Evolutionary conservation across 2,329 filamentous ascomycete species (phyloP), one percentile per base, ranked within the genome.

Genomic region (Aureobasidium namibiae): DNA sequence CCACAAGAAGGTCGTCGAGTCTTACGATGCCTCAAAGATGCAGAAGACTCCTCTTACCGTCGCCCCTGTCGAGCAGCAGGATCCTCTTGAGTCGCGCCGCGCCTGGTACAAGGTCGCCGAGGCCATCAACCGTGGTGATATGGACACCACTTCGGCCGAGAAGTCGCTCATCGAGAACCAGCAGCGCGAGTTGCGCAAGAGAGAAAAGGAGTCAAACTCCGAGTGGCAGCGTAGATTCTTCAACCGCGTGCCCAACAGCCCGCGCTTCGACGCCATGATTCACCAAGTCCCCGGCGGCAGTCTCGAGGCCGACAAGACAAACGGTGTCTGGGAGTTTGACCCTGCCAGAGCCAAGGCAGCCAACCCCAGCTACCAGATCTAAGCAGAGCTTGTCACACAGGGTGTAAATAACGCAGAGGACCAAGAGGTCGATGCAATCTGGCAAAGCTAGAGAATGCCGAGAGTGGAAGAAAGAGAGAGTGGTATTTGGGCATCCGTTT

Each of bases 91-190:
- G 76, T 90, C 89, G 14, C 85, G 92, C 48, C 84, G 89, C 60
- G 92, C 92, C 3, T 97, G 92, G 94, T 78, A 82, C 63, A 89
- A 89, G 68, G 92, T 97, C 26, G 90, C 90, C 0, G 82, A 83
- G 31, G 90, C 86, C 48, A 94, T 97, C 67, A 80, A 83, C 60
- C 83, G 81, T 65, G 89, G 90, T 60, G 90, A 96, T 72, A 90
- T 96, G 82, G 90, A 96, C 65, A 76, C 82, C 4, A 90, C 90
- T 0, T 84, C 85, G 1, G 69, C 75, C 14, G 89, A 95, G 71
- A 97, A 97, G 79, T 82, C 82, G 60, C 89, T 90, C 73, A 95
- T 97, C 64, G 94, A 97, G 74, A 89, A 90, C 66, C 85, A 86
- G 36, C 92, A 97, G 78, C 85, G 91, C 14, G 89, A 82, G 72